Evolutionary conservation across 257 asterid genomes (phyloP).

Genomic region (Lycium ferocissimum): DNA sequence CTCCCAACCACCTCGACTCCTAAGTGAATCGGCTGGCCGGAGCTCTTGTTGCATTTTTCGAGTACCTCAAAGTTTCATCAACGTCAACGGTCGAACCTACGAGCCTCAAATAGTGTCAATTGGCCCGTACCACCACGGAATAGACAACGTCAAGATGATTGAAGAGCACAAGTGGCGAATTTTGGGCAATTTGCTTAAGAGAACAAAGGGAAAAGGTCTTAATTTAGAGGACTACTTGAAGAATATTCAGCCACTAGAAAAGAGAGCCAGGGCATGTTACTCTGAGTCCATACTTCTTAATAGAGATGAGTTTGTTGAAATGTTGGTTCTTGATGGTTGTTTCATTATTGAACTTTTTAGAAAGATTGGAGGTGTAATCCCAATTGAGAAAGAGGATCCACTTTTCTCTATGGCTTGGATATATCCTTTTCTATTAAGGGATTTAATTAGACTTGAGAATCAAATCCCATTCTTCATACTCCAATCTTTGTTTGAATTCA

Average conservation of each 20-base stretch:
- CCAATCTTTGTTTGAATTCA: slow-evolving; percentile 57
- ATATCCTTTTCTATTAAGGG: slow-evolving; percentile 61
- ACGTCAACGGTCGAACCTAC: slow-evolving; percentile 67
- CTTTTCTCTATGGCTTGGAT: slow-evolving; percentile 72
- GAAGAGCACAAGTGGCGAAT: slow-evolving; percentile 92
- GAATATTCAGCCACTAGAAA: slow-evolving; percentile 63
- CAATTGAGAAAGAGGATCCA: slow-evolving; percentile 72
- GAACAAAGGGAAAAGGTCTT: slow-evolving; percentile 43
- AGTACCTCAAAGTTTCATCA: slow-evolving; percentile 69
- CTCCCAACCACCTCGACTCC: slow-evolving; percentile 59
- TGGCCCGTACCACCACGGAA: slow-evolving; percentile 88
- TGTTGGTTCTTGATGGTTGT: slow-evolving; percentile 87
- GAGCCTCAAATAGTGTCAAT: slow-evolving; percentile 71
- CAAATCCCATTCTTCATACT: slow-evolving; percentile 83
- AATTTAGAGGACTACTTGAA: slow-evolving; percentile 49
- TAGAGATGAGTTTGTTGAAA: slow-evolving; percentile 68
- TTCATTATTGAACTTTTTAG: slow-evolving; percentile 76
- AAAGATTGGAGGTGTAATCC: slow-evolving; percentile 58
- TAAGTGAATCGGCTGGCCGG: slow-evolving; percentile 73
- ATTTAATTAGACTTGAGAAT: slow-evolving; percentile 71
- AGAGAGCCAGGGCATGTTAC: slow-evolving; percentile 67
- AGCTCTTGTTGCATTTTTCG: slow-evolving; percentile 78
- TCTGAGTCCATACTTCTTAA: slow-evolving; percentile 45
- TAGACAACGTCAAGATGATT: slow-evolving; percentile 62
- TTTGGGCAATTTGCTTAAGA: slow-evolving; percentile 54